phyloP scores from a whole-genome alignment of 495 filamentous ascomycete species.

The Xylaria scruposa region DNA sequence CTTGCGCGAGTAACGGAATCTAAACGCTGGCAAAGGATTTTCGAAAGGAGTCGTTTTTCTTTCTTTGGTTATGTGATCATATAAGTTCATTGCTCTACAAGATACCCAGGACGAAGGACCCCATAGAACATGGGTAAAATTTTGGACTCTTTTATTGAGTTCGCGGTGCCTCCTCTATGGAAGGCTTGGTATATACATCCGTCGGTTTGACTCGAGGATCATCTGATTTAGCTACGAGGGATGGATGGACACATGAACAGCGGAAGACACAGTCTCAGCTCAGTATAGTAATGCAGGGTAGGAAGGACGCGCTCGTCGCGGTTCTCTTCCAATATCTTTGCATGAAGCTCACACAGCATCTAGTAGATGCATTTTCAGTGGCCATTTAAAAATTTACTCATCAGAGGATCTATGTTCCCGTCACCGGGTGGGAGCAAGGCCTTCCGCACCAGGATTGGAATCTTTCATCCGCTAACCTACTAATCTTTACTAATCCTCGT shows the following conservation, averaged over 20 bases:
- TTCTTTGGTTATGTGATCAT: slow-evolving; percentile 4
- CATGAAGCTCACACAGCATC: slow-evolving; percentile 33
- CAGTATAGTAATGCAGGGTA: slow-evolving; percentile 41
- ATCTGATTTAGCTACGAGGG: not conserved
- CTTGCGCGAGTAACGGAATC: slow-evolving; percentile 67
- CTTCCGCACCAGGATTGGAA: not conserved
- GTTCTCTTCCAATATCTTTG: slow-evolving; percentile 29
- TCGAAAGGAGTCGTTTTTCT: not conserved
- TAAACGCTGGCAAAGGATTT: slow-evolving; percentile 27
- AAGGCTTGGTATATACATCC: not conserved
- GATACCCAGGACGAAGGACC: slow-evolving; percentile 25
- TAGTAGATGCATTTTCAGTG: slow-evolving; percentile 27
- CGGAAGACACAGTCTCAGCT: slow-evolving; percentile 21
- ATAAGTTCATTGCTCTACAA: slow-evolving; percentile 12
- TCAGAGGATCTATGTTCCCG: not conserved
- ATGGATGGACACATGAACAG: slow-evolving; percentile 8
- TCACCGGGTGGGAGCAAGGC: not conserved
- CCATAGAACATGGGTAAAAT: not conserved
- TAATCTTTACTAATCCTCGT: not conserved
- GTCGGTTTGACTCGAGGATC: not conserved
- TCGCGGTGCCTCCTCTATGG: not conserved
- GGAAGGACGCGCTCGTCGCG: slow-evolving; percentile 28
- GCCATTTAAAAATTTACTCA: not conserved
- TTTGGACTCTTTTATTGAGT: not conserved
- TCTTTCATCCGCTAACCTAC: not conserved